These are phyloP conservation scores for Crucibulum parvulum DNA, from an alignment of 1,284 basidiomycete genomes.

Conservation along the genomic window DNA sequence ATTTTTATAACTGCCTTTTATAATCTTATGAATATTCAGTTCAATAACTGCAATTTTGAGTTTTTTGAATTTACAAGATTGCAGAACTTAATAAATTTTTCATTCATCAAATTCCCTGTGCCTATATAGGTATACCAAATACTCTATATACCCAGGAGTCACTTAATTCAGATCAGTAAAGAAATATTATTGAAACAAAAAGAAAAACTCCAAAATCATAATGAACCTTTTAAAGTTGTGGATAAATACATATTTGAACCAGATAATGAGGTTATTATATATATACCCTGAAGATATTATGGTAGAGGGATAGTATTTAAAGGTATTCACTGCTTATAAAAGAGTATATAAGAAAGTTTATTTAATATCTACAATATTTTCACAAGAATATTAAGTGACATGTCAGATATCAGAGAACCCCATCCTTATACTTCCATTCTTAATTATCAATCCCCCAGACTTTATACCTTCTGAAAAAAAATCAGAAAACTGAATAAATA, in stretches of 20 bases:
- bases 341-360: conserved; percentile 7
- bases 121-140: background rate
- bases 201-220: background rate
- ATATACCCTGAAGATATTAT: background rate
- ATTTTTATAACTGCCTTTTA: too few species aligned
- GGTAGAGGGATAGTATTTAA: background rate
- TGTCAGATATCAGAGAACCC: too few species aligned
- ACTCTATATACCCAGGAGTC: background rate
- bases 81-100: background rate
- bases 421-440: too few species aligned
- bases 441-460: too few species aligned
- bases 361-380: conserved; percentile 6
- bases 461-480: too few species aligned
- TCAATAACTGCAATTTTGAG: too few species aligned
- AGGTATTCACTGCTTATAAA: conserved; percentile 8
- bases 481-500: too few species aligned
- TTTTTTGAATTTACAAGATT: too few species aligned
- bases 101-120: background rate
- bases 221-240: background rate
- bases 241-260: background rate
- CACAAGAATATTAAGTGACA: background rate
- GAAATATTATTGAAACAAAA: background rate
- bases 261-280: background rate
- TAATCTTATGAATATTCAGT: too few species aligned
- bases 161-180: background rate